Percentiles rank a stretch among this genome's conserved stretches.
Evolutionary conservation across 768 basidiomycete species (phyloP).

Genomic region (Termitomyces sp.): DNA sequence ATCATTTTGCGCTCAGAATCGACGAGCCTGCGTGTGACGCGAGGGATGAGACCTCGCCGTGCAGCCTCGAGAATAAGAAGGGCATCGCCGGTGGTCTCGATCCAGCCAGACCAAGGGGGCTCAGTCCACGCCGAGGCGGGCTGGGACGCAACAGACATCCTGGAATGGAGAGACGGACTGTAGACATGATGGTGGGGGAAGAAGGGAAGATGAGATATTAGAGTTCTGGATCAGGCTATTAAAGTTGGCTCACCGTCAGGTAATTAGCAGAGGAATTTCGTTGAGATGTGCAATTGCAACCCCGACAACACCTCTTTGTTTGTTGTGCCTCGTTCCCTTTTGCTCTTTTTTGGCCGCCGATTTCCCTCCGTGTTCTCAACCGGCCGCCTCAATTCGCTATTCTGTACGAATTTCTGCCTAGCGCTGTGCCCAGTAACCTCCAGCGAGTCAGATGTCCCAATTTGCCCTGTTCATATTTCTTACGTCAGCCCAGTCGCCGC

Average conservation of each 20-base stretch:
- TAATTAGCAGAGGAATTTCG: slow-evolving; percentile 57
- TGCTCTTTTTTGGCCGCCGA: slow-evolving; percentile 2
- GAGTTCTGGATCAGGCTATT: slow-evolving; percentile 52
- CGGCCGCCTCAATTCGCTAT: not conserved
- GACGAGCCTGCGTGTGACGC: slow-evolving; percentile 88
- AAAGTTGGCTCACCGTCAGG: slow-evolving; percentile 74
- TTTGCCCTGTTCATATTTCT: slow-evolving; percentile 4
- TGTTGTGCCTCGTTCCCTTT: slow-evolving; percentile 21
- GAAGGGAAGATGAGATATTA: slow-evolving; percentile 42
- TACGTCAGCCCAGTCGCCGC: slow-evolving; percentile 21
- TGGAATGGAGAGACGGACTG: slow-evolving; percentile 21
- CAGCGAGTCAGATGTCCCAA: not conserved
- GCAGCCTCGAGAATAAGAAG: slow-evolving; percentile 97
- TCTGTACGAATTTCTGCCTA: not conserved
- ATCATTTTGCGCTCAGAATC: slow-evolving; percentile 94
- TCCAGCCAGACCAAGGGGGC: slow-evolving; percentile 92
- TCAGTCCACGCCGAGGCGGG: slow-evolving; percentile 64
- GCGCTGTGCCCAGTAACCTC: not conserved
- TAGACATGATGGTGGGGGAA: slow-evolving; percentile 20
- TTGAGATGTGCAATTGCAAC: slow-evolving; percentile 35
- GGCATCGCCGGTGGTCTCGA: slow-evolving; percentile 93
- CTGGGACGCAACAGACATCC: slow-evolving; percentile 36
- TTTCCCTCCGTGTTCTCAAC: not conserved
- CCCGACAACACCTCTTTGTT: slow-evolving; percentile 35
- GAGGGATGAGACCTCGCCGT: slow-evolving; percentile 82